Conservation (phyloP, 306 rosid species). For the Bauhinia variegata region DNA sequence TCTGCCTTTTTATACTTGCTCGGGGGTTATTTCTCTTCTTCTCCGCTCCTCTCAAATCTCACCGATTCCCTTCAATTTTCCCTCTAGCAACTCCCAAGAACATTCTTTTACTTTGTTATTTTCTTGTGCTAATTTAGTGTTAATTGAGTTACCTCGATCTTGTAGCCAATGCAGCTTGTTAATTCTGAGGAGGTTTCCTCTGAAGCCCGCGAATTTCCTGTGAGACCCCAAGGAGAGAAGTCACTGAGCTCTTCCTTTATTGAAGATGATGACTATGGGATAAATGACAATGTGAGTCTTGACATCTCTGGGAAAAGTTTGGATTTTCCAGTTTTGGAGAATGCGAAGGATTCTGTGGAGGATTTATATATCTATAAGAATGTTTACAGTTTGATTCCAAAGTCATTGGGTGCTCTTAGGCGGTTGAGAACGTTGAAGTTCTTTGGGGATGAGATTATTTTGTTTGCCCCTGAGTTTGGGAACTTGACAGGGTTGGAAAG, state of each 20-base stretch:
- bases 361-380: constrained; percentile 74
- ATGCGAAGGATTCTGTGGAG: constrained; percentile 48
- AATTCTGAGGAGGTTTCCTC: constrained; percentile 54
- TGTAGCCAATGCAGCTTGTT: constrained; percentile 63
- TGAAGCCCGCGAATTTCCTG: constrained; percentile 38
- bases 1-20: neutral
- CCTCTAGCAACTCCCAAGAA: neutral
- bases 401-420: constrained; percentile 51
- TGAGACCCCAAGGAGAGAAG: constrained; percentile 27
- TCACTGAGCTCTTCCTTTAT: constrained; percentile 32
- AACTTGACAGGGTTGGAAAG: constrained; percentile 67
- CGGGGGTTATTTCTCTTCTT: constrained; percentile 28
- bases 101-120: neutral
- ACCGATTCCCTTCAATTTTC: neutral
- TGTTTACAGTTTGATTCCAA: constrained; percentile 78
- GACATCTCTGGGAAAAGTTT: constrained; percentile 71
- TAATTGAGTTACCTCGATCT: constrained; percentile 4
- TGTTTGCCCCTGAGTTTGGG: constrained; percentile 71
- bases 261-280: constrained; percentile 24
- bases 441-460: constrained; percentile 86
- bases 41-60: constrained; percentile 27
- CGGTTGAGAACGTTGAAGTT: constrained; percentile 80
- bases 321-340: constrained; percentile 59
- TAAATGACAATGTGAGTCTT: constrained; percentile 55
- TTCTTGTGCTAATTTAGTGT: neutral